Evolutionary conservation across 352 stramenopile genomes (phyloP), one percentile per base, ranked within the genome.

Genomic region (Globisporangium acanthophoron): DNA sequence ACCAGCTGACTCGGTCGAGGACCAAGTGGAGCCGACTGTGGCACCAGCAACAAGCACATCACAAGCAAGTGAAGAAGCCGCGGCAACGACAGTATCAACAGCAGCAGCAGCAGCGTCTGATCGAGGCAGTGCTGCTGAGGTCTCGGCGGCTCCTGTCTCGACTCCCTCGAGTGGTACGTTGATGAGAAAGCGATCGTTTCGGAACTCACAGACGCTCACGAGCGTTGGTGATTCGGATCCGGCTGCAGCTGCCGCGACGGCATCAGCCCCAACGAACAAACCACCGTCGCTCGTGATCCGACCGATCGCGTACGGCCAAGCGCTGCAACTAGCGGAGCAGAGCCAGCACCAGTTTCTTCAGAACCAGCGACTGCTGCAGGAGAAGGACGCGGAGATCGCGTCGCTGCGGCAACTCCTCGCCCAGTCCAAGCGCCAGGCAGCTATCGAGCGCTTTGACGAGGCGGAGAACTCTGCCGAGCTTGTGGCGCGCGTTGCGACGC

Each of bases 251-350:
- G 24, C 24, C 9, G 3, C 31, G 7, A 52, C 59, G 13, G 31
- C 33, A 29, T 24, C n/a, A 8, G 33, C 33, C 13, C 16, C 13
- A 13, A 31, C 40, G 6, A 51, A 12, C 29, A 78, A 78, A 43
- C 64, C 66, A 12, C 62, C 76, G 16, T 84, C 76, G 3, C 71
- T 90, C 4, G 76, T 87, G 53, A 88, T 88, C 48, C 74, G 78
- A 16, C 78, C 80, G 21, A 86, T 90, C 57, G 78, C 76, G 20
- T 90, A 90, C 50, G 69, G 73, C n/a, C 78, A 90, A 13, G 80
- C 78, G 3, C 66, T 90, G 13, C 76, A 87, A 57, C 54, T 79
- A 35, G 80, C 78, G 2, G 80, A 88, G 55, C 80, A 87, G 56
- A 74, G 85, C 37, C 76, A 88, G 45, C 74, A 85, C 21, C 70